phyloP scores from a whole-genome alignment of 176 grass and related monocot species.

The Phoenix dactylifera region DNA sequence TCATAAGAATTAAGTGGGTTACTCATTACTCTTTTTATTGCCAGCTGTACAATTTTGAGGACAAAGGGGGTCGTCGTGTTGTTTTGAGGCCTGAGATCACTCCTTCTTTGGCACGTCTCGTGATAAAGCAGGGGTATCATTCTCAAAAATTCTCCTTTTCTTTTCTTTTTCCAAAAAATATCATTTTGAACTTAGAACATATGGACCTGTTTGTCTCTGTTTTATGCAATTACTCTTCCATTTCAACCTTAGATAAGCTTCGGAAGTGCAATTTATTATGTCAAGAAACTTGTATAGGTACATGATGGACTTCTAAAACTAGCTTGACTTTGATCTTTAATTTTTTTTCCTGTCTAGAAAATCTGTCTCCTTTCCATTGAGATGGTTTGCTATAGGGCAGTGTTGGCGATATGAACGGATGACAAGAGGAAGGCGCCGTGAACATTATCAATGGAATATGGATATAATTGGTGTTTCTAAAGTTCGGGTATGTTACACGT shows the following conservation, averaged over 20 bases:
- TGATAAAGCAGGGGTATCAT: conserved; percentile 85
- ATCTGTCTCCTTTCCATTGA: conserved; percentile 83
- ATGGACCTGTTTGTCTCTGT: too few species aligned
- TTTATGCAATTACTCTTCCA: too few species aligned
- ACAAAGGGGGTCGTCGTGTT: conserved; percentile 82
- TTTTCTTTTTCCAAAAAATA: too few species aligned
- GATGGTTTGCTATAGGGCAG: conserved; percentile 98
- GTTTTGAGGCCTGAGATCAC: conserved; percentile 88
- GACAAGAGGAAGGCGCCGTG: conserved; percentile 81
- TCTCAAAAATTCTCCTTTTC: too few species aligned
- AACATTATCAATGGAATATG: conserved; percentile 99
- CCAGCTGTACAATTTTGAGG: conserved; percentile 85
- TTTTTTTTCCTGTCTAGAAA: conserved; percentile 65
- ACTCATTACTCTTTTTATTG: conserved; percentile 2
- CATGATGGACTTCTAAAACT: neutral
- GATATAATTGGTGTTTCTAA: conserved; percentile 81
- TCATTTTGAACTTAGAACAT: too few species aligned
- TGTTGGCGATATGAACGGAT: conserved; percentile 95
- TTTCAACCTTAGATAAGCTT: too few species aligned
- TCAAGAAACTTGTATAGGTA: too few species aligned
- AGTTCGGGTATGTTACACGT: conserved; percentile 48
- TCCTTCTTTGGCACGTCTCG: conserved; percentile 74
- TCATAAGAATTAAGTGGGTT: neutral
- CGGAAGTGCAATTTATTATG: too few species aligned
- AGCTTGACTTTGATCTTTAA: conserved; percentile 21